A percentile compares a stretch with the other conserved stretches of the same genome.
Conservation (phyloP, 345 rosid genomes). For the Geranium brycei region DNA sequence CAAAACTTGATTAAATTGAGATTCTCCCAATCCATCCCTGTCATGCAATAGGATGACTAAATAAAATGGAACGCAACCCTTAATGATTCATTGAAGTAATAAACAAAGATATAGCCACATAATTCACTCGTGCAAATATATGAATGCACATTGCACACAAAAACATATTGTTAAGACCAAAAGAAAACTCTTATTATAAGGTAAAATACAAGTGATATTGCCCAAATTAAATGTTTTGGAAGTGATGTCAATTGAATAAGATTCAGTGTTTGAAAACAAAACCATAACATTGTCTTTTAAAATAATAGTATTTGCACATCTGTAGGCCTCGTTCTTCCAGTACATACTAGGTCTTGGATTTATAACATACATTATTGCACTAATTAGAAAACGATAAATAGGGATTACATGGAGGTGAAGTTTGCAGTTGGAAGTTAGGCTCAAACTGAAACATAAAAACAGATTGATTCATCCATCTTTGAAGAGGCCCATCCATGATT, state of each 20-base stretch:
- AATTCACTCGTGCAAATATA: neutral
- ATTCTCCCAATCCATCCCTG: constrained; percentile 92
- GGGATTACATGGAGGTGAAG: too few species aligned
- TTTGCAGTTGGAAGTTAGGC: too few species aligned
- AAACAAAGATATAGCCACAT: neutral
- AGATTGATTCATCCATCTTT: too few species aligned
- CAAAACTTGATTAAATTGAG: constrained; percentile 84
- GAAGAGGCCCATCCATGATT: too few species aligned
- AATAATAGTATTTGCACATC: neutral
- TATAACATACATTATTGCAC: neutral
- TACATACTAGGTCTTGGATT: neutral
- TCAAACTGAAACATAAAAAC: too few species aligned
- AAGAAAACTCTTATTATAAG: neutral
- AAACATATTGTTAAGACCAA: neutral
- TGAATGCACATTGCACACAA: too few species aligned
- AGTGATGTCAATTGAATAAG: neutral
- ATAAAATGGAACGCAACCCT: neutral
- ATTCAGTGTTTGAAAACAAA: neutral
- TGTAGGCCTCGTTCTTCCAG: neutral
- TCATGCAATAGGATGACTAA: constrained; percentile 6
- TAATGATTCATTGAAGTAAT: neutral
- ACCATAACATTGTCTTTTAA: too few species aligned
- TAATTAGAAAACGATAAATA: neutral
- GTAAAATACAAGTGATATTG: neutral
- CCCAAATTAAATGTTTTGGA: neutral